These are phyloP conservation scores for Lactuca saligna DNA, from an alignment of 129 eudicot genomes.

Conservation along the genomic window DNA sequence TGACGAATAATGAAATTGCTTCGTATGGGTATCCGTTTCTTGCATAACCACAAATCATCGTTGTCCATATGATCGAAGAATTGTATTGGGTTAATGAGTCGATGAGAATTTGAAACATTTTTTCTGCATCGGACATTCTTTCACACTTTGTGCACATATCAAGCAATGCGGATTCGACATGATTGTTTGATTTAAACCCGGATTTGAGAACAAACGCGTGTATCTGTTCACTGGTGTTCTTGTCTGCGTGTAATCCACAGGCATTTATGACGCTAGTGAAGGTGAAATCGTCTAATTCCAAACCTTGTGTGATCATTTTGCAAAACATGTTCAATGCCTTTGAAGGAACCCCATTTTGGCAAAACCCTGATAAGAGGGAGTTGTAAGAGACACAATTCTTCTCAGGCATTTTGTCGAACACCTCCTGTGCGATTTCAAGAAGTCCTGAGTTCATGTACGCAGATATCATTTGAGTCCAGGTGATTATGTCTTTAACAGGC, in stretches of 20 bases:
- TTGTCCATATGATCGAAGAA: slow-evolving; percentile 56
- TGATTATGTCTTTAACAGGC: slow-evolving; percentile 60
- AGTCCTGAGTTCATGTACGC: slow-evolving; percentile 70
- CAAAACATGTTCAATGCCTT: slow-evolving; percentile 59
- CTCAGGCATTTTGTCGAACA: slow-evolving; percentile 65
- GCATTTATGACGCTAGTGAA: slow-evolving; percentile 66
- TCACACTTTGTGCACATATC: slow-evolving; percentile 90
- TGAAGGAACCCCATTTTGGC: slow-evolving; percentile 50
- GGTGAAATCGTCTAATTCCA: slow-evolving; percentile 65
- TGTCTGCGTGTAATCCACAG: slow-evolving; percentile 58
- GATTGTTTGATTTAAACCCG: slow-evolving; percentile 46
- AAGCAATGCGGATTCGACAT: slow-evolving; percentile 62
- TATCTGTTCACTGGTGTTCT: slow-evolving; percentile 61
- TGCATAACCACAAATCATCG: slow-evolving; percentile 80
- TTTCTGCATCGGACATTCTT: slow-evolving; percentile 76
- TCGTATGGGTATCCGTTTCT: slow-evolving; percentile 62
- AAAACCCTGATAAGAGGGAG: slow-evolving; percentile 73
- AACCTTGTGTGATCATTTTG: slow-evolving; percentile 54
- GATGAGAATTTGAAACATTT: slow-evolving; percentile 43
- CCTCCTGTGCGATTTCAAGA: slow-evolving; percentile 59
- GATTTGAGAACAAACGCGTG: slow-evolving; percentile 73
- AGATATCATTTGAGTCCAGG: slow-evolving; percentile 76
- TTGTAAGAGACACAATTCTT: slow-evolving; percentile 64
- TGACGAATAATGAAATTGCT: slow-evolving; percentile 56
- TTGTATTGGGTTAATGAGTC: slow-evolving; percentile 25